phyloP scores from a whole-genome alignment of 345 rosid species.

The Zanthoxylum bungeanum region DNA sequence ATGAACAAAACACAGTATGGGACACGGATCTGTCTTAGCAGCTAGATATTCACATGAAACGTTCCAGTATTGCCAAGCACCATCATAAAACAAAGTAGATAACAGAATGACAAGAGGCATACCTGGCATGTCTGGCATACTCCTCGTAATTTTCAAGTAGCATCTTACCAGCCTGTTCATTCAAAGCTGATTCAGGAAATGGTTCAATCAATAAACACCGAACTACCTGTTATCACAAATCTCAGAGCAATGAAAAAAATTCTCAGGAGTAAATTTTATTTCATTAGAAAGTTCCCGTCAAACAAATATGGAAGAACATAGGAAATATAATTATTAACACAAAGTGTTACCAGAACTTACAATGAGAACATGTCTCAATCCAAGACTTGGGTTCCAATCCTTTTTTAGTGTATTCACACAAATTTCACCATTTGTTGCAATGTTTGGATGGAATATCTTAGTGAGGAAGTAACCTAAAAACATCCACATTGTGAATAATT shows the following conservation, averaged over 20 bases:
- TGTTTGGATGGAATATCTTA: conserved; percentile 96
- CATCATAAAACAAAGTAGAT: conserved; percentile 3
- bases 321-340: neutral
- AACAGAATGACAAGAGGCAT: conserved; percentile 21
- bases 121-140: conserved; percentile 98
- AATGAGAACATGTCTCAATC: conserved; percentile 87
- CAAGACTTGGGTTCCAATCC: conserved; percentile 99
- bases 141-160: conserved; percentile 95
- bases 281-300: neutral
- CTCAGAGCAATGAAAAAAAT: neutral
- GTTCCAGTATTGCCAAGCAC: conserved; percentile 8
- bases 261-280: no score
- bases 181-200: conserved; percentile 94
- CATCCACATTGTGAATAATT: neutral
- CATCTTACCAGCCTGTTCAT: conserved; percentile 98
- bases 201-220: conserved; percentile 95
- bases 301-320: neutral
- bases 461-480: conserved; percentile 88
- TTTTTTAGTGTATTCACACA: conserved; percentile 93
- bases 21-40: neutral
- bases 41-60: neutral
- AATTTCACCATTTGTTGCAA: conserved; percentile 90
- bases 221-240: conserved; percentile 66
- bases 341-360: conserved; percentile 43
- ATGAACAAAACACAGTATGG: neutral